phyloP scores from a whole-genome alignment of 805 yeast species.

The Vanderwaltozyma yarrowii region DNA sequence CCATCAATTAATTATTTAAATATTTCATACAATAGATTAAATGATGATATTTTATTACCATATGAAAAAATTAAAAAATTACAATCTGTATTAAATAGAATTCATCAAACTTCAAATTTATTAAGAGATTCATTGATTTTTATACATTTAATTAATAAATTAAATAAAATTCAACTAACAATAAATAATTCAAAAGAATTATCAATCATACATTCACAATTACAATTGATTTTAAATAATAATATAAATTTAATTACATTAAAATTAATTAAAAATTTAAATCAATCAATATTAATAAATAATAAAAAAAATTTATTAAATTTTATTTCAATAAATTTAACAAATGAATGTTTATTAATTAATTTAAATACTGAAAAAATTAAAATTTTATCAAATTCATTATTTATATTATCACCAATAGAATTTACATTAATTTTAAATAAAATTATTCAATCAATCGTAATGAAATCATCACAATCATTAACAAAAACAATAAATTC shows the following conservation, averaged over 20 bases:
- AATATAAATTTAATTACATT: constrained; percentile 21
- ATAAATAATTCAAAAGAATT: constrained; percentile 5
- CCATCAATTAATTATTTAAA: constrained; percentile 20
- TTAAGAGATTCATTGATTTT: constrained; percentile 23
- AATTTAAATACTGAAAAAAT: constrained; percentile 3
- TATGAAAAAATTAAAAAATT: constrained; percentile 22
- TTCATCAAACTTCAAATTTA: constrained; percentile 26
- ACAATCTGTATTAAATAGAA: constrained; percentile 23
- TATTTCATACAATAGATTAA: constrained; percentile 24
- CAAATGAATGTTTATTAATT: constrained; percentile 7
- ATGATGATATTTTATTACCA: constrained; percentile 22
- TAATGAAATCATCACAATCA: constrained; percentile 11
- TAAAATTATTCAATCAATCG: constrained; percentile 16
- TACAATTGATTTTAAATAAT: constrained; percentile 15
- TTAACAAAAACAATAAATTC: constrained; percentile 23
- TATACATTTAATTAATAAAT: constrained; percentile 18
- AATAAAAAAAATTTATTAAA: constrained; percentile 16
- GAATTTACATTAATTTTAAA: constrained; percentile 17
- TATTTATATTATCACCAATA: constrained; percentile 14
- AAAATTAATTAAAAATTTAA: constrained; percentile 18
- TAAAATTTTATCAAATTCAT: constrained; percentile 7
- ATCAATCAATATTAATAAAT: constrained; percentile 10
- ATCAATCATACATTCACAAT: constrained; percentile 20
- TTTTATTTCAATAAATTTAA: constrained; percentile 9
- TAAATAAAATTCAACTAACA: constrained; percentile 7